Evolutionary conservation across 2,329 filamentous ascomycete genomes (phyloP).

Genomic region (Colletotrichum navitas): DNA sequence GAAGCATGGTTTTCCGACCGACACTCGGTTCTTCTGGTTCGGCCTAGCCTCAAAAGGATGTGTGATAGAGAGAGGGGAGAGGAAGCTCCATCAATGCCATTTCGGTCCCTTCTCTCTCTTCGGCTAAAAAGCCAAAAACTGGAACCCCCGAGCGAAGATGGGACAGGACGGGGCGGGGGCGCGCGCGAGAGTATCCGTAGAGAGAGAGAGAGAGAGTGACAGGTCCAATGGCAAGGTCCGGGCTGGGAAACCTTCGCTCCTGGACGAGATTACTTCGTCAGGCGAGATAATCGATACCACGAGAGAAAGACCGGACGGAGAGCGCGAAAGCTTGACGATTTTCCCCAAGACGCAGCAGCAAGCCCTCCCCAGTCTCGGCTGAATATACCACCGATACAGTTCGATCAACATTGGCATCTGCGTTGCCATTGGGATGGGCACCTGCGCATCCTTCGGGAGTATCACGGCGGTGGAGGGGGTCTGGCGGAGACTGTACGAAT

Average conservation of each 20-base stretch:
- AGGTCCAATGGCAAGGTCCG: background rate
- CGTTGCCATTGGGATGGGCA: background rate
- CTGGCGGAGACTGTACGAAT: too few species aligned
- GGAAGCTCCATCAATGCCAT: constrained; percentile 15
- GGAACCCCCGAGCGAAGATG: background rate
- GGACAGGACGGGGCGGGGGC: too few species aligned
- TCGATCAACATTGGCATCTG: background rate
- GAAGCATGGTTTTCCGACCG: constrained; percentile 7
- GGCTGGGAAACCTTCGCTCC: background rate
- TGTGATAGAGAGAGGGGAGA: background rate
- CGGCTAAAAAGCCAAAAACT: background rate
- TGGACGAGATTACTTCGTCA: constrained; percentile 14
- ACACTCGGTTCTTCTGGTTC: constrained; percentile 3
- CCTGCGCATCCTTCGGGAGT: background rate
- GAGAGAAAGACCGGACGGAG: constrained; percentile 11
- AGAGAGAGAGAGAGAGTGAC: background rate
- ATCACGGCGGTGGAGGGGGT: background rate
- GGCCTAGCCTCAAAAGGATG: background rate
- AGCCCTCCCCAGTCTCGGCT: constrained; percentile 27
- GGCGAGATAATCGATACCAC: constrained; percentile 1
- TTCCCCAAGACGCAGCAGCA: constrained; percentile 6
- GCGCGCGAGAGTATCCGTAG: background rate
- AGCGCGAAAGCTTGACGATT: background rate
- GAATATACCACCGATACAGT: constrained; percentile 20
- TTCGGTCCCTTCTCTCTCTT: constrained; percentile 13